A percentile compares a stretch with the other conserved stretches of the same genome.
phyloP scores from a whole-genome alignment of 345 rosid species.

The Erucastrum elatum region DNA sequence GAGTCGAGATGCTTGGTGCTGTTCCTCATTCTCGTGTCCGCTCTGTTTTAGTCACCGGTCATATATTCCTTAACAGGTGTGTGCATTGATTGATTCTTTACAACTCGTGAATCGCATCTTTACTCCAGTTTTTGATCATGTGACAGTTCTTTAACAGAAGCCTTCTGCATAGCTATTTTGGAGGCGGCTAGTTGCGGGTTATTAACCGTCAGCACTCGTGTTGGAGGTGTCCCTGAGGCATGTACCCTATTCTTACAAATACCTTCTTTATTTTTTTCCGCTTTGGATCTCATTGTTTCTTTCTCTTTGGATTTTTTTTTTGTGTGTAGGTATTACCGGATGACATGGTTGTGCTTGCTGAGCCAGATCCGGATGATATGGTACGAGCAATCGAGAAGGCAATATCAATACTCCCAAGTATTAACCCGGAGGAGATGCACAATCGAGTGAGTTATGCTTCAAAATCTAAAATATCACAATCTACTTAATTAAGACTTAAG shows the following conservation, averaged over 20 bases:
- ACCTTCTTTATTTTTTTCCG: not conserved
- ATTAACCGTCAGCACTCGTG: constrained; percentile 90
- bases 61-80: constrained; percentile 88
- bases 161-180: constrained; percentile 95
- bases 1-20: constrained; percentile 93
- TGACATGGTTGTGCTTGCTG: constrained; percentile 95
- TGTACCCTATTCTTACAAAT: constrained; percentile 25
- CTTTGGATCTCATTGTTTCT: not conserved
- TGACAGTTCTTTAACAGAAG: constrained; percentile 94
- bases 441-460: constrained; percentile 54
- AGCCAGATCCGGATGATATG: constrained; percentile 95
- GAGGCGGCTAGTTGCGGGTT: constrained; percentile 99
- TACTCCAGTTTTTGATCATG: constrained; percentile 26
- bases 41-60: constrained; percentile 80
- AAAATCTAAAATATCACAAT: not conserved
- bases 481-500: not conserved
- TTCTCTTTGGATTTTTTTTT: not conserved
- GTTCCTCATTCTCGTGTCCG: constrained; percentile 86
- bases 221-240: constrained; percentile 98
- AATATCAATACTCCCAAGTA: constrained; percentile 74
- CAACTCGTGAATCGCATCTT: constrained; percentile 11
- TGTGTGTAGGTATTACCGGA: constrained; percentile 87
- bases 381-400: constrained; percentile 78
- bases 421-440: constrained; percentile 87
- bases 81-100: not conserved